These are phyloP conservation scores for Skeletonema grethae DNA, from an alignment of 108 stramenopile genomes.

Conservation along the genomic window DNA sequence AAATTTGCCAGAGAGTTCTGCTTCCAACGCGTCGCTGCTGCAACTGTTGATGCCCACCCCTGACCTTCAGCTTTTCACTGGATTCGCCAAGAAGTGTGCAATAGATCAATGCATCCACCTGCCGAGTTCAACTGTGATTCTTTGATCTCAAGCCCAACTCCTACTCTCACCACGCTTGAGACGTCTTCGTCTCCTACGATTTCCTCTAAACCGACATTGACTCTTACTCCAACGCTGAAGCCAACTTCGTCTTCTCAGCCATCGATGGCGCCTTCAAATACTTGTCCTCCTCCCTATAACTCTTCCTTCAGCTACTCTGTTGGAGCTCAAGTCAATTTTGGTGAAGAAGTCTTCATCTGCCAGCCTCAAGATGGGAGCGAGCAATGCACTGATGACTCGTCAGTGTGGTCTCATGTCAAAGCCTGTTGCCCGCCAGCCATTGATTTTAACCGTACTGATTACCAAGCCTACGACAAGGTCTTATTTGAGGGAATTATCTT, in stretches of 20 bases:
- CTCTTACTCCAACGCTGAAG: not conserved
- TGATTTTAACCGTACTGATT: not conserved
- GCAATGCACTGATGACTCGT: not conserved
- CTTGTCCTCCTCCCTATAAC: constrained; percentile 1
- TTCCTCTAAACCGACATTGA: too few relatives aligned
- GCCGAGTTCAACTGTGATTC: not conserved
- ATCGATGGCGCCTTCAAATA: not conserved
- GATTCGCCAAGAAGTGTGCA: constrained; percentile 57
- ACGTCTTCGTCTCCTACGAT: too few relatives aligned
- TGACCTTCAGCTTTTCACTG: constrained; percentile 42
- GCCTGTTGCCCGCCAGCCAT: not conserved
- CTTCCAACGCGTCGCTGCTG: too few relatives aligned
- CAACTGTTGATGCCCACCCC: too few relatives aligned
- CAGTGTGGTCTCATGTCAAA: not conserved
- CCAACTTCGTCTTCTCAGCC: not conserved
- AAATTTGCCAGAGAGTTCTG: too few relatives aligned
- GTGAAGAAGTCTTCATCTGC: not conserved
- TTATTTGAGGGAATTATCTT: not conserved
- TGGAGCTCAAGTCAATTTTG: not conserved
- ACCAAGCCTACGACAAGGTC: not conserved
- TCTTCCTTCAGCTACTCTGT: not conserved
- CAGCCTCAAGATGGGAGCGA: not conserved
- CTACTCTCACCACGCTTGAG: too few relatives aligned
- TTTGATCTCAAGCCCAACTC: not conserved
- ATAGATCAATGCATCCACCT: not conserved